These are phyloP conservation scores for Daedaleopsis sinensis DNA, from an alignment of 768 basidiomycete genomes.

Conservation along the genomic window DNA sequence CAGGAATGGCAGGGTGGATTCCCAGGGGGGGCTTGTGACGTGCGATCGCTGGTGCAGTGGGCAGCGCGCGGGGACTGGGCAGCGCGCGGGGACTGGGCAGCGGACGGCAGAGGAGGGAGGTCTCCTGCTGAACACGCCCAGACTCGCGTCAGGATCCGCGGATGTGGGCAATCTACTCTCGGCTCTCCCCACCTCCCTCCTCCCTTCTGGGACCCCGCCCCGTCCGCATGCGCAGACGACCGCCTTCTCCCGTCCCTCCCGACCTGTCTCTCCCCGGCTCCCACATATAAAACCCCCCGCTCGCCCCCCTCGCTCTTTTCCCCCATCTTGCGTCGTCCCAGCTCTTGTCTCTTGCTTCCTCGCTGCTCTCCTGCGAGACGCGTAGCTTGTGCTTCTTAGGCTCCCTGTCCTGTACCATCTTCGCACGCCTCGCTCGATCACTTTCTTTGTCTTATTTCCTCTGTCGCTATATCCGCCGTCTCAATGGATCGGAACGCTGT, in stretches of 20 bases:
- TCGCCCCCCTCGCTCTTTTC: too few species aligned
- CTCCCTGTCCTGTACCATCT: constrained; percentile 10
- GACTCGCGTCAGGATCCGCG: constrained; percentile 15
- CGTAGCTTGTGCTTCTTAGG: constrained; percentile 16
- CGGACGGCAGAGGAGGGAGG: background rate
- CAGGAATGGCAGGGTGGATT: background rate
- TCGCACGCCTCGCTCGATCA: constrained; percentile 10
- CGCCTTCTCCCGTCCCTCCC: constrained; percentile 11
- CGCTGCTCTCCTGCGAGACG: constrained; percentile 5
- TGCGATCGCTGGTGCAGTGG: constrained; percentile 1
- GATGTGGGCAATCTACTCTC: background rate
- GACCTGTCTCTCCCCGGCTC: background rate
- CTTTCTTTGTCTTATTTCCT: constrained; percentile 5
- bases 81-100: background rate
- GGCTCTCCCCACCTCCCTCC: background rate
- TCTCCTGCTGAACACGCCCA: constrained; percentile 6
- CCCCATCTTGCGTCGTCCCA: background rate
- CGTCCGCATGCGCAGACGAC: background rate
- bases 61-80: background rate
- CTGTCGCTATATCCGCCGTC: background rate
- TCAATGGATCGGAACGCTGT: constrained; percentile 18
- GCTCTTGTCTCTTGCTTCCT: constrained; percentile 8
- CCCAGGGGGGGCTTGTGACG: constrained; percentile 5
- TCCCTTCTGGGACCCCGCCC: constrained; percentile 1
- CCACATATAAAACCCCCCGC: background rate